Evolutionary conservation across 177 flowering plant species (phyloP).

Genomic region (Tripterygium wilfordii): DNA sequence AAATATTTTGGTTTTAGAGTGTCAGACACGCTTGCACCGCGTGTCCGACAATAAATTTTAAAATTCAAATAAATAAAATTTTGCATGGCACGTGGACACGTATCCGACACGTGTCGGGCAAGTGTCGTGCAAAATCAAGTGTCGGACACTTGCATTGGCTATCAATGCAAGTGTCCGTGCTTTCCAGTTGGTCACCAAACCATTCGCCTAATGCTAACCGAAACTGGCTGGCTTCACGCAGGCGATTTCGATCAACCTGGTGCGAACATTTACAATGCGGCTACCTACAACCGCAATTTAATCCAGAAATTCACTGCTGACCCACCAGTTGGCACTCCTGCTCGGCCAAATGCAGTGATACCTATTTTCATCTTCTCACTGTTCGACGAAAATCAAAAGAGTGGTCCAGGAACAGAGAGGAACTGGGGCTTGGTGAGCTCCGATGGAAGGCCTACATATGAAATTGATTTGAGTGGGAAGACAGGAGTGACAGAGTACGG

Average conservation of each 20-base stretch:
- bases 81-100: too few relatives aligned
- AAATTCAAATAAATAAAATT: too few relatives aligned
- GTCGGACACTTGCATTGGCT: too few relatives aligned
- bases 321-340: slow-evolving; percentile 40
- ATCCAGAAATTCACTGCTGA: slow-evolving; percentile 20
- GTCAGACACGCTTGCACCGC: too few relatives aligned
- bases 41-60: too few relatives aligned
- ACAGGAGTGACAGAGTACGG: neutral
- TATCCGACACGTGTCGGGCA: too few relatives aligned
- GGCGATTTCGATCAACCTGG: slow-evolving; percentile 28
- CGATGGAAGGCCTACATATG: slow-evolving; percentile 21
- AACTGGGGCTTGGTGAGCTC: slow-evolving; percentile 36
- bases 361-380: slow-evolving; percentile 33
- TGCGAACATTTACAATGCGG: slow-evolving; percentile 34
- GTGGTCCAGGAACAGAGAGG: slow-evolving; percentile 38
- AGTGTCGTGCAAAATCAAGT: too few relatives aligned
- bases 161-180: too few relatives aligned
- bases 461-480: slow-evolving; percentile 27
- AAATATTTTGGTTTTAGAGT: too few relatives aligned
- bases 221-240: slow-evolving; percentile 46
- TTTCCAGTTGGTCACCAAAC: too few relatives aligned
- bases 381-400: slow-evolving; percentile 34
- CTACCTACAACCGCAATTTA: slow-evolving; percentile 33
- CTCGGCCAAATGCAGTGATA: slow-evolving; percentile 27
- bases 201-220: slow-evolving; percentile 23